Base-by-base conservation (phyloP, 164 flowering plant genomes). In the Amborella trichopoda region DNA sequence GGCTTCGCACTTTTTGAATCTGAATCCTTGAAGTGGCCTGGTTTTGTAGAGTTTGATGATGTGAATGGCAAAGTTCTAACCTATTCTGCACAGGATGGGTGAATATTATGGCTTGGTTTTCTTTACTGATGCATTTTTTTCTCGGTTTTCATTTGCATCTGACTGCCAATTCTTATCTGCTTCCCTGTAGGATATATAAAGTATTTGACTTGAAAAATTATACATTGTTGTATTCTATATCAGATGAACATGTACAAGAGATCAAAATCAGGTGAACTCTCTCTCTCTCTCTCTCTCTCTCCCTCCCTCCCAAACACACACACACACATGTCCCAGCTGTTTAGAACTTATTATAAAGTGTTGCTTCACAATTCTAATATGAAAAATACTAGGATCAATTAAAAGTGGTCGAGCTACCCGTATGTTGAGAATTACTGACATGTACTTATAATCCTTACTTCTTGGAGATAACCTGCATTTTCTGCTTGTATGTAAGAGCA, bases 41-140 rank as follows among this genome's bases (percentile, higher is more conserved):
- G 96, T 12, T 91, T 91, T 76, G 98, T 91, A 25, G 98, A 91
- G 67, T 91, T 87, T 75, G 98, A 91, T 76, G 98, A 91, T 71
- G 96, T 91, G 8, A 91, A 91, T 71, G 96, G 96, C 34, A 91
- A 91, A 56, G 96, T 87, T 22, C 78, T 91, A 14, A 91, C 98
- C 17, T 91, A 80, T 49, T 91, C 98, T 45, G 95, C 96, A 18
- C 95, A 82, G 52, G 90, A 82, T 54, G 72, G 82, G 97, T 81
- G 56, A 10, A 6, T 10, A 38, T 30, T 8, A 9, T 30, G 34
- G 34, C 14, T 30, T 30, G 34, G 14, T 9, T 30, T 30, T 8
- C 14, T 14, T 8, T 30, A 9, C 34, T 30, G 14, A 30, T 30
- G 34, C 14, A 8, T 21, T 11, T 25, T 38, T 9, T 6, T 22